phyloP scores from a whole-genome alignment of 441 rosid species.

The Eugenia klotzschiana region DNA sequence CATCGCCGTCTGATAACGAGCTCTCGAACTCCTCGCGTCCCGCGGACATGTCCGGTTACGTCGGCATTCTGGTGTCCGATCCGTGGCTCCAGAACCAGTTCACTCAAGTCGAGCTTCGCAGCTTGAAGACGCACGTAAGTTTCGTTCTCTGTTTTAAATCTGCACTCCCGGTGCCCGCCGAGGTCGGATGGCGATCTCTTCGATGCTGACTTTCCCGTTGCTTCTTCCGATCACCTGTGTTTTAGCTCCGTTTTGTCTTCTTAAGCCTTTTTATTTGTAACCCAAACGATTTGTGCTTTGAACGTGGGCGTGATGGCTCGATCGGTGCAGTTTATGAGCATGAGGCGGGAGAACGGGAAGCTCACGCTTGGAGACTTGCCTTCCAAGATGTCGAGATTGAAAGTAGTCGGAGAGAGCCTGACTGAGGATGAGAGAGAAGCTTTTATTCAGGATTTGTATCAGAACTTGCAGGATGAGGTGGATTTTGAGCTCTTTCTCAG shows the following conservation, averaged over 20 bases:
- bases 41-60: constrained; percentile 60
- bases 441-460: constrained; percentile 48
- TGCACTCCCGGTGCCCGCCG: not conserved
- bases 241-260: not conserved
- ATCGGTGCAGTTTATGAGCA: constrained; percentile 49
- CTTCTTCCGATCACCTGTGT: not conserved
- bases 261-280: not conserved
- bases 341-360: constrained; percentile 89
- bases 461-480: constrained; percentile 56
- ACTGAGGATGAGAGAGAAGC: constrained; percentile 59
- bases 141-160: not conserved
- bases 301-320: not conserved
- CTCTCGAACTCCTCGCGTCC: not conserved
- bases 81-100: constrained; percentile 92
- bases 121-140: constrained; percentile 75
- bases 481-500: constrained; percentile 86
- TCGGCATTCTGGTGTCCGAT: constrained; percentile 83
- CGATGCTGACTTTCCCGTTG: not conserved
- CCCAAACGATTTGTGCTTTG: not conserved
- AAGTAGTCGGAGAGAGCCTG: constrained; percentile 67
- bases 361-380: constrained; percentile 71
- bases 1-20: not conserved
- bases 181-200: not conserved
- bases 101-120: constrained; percentile 94
- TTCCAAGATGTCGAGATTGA: constrained; percentile 70